Evolutionary conservation across 2,329 filamentous ascomycete genomes (phyloP).

Genomic region (Hymenoscyphus fructigenus): DNA sequence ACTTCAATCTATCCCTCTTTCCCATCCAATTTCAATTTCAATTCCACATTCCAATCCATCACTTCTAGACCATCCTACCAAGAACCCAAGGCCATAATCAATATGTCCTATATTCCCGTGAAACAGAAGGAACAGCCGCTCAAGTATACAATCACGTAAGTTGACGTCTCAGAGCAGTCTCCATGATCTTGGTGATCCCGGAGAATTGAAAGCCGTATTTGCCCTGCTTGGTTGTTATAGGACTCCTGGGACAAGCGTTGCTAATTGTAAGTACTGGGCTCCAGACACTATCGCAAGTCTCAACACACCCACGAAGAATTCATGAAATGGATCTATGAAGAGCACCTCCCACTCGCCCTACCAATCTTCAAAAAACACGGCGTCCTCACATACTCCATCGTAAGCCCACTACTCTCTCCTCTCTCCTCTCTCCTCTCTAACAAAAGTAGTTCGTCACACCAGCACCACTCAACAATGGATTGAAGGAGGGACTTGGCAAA

Average conservation of each 20-base stretch:
- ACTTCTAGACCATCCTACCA: no score
- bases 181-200: not conserved
- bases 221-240: no score
- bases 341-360: not conserved
- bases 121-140: not conserved
- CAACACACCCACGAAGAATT: not conserved
- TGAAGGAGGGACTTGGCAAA: not conserved
- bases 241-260: no score
- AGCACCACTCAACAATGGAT: not conserved
- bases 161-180: not conserved
- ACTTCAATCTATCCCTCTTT: no score
- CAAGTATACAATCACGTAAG: conserved; percentile 1
- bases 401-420: not conserved
- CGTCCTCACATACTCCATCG: not conserved
- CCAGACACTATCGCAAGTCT: not conserved
- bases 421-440: no score
- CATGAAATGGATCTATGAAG: not conserved
- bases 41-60: no score
- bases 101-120: no score
- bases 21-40: no score
- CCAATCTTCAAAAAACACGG: not conserved
- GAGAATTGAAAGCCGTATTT: not conserved
- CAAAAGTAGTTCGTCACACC: not conserved
- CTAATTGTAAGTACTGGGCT: no score
- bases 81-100: no score